These are phyloP conservation scores for Exophiala phaeomuriformis DNA, from an alignment of 2,329 filamentous ascomycete species.

Conservation along the genomic window DNA sequence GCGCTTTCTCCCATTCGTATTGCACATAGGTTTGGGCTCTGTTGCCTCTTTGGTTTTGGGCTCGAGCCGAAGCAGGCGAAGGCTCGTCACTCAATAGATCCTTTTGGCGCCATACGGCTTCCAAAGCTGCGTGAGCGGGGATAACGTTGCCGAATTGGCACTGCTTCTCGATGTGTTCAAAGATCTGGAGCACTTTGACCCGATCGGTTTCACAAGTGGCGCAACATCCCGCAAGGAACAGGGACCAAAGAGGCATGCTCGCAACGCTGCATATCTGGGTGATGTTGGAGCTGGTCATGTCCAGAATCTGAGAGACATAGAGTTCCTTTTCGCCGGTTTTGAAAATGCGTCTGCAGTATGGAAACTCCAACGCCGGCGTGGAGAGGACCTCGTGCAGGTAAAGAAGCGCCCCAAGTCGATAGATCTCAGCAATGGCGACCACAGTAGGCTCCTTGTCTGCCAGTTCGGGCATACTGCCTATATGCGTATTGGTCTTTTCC, in stretches of 20 bases:
- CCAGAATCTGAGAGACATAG: conserved; percentile 21
- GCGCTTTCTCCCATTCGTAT: conserved; percentile 29
- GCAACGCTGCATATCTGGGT: conserved; percentile 27
- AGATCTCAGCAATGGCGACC: conserved; percentile 27
- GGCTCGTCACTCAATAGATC: conserved; percentile 27
- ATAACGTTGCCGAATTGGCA: conserved; percentile 29
- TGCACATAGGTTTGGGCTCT: conserved; percentile 2
- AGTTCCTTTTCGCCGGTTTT: background rate
- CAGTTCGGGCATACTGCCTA: background rate
- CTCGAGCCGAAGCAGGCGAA: conserved; percentile 3
- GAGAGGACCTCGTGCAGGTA: conserved; percentile 24
- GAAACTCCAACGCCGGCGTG: background rate
- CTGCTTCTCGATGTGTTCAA: conserved; percentile 24
- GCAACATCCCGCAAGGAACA: conserved; percentile 30
- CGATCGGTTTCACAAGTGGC: conserved; percentile 24
- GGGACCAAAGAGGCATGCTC: conserved; percentile 28
- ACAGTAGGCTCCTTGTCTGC: conserved; percentile 13
- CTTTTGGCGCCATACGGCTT: conserved; percentile 30
- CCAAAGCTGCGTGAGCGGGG: conserved; percentile 27
- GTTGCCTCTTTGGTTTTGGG: background rate
- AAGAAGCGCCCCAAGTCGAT: conserved; percentile 26
- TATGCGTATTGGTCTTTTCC: conserved; percentile 10
- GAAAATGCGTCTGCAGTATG: background rate
- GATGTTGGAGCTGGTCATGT: background rate
- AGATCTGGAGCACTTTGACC: conserved; percentile 26